phyloP scores from a whole-genome alignment of 2,329 filamentous ascomycete species.

The Cadophora sp. region DNA sequence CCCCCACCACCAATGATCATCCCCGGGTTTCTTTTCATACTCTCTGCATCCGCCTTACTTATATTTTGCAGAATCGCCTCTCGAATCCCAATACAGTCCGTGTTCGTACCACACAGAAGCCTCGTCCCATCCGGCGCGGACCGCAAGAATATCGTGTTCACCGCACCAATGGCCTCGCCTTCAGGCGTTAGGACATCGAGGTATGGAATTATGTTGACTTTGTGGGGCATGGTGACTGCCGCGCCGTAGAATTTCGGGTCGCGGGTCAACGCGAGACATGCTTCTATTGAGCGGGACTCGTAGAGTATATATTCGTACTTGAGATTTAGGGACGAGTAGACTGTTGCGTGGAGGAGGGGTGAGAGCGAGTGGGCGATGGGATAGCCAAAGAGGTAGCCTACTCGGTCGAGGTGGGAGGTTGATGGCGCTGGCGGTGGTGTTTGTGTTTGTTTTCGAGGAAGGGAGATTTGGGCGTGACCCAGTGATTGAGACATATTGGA shows the following conservation, averaged over 20 bases:
- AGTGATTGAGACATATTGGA: conserved; percentile 25
- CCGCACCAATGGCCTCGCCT: conserved; percentile 75
- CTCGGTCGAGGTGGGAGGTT: conserved; percentile 35
- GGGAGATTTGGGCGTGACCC: neutral
- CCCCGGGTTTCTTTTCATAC: conserved; percentile 66
- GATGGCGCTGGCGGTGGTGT: conserved; percentile 29
- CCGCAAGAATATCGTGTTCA: conserved; percentile 78
- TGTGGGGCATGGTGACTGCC: conserved; percentile 85
- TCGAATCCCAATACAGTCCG: conserved; percentile 79
- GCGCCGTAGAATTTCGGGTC: conserved; percentile 69
- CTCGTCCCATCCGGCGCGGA: conserved; percentile 44
- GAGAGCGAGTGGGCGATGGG: conserved; percentile 63
- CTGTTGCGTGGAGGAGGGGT: conserved; percentile 58
- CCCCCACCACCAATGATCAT: conserved; percentile 81
- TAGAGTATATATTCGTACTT: conserved; percentile 59
- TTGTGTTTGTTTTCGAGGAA: conserved; percentile 15
- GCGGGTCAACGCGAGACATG: conserved; percentile 58
- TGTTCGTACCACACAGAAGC: conserved; percentile 77
- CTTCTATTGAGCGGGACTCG: conserved; percentile 56
- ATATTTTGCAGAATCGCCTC: conserved; percentile 71
- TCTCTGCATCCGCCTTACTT: conserved; percentile 48
- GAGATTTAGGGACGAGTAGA: conserved; percentile 58
- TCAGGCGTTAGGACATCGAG: conserved; percentile 78
- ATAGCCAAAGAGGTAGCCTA: conserved; percentile 60
- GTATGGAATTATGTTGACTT: conserved; percentile 75